Evolutionary conservation across 2,329 filamentous ascomycete genomes (phyloP), one percentile per base, ranked within the genome.

Genomic region (Harringtonia aguacate): DNA sequence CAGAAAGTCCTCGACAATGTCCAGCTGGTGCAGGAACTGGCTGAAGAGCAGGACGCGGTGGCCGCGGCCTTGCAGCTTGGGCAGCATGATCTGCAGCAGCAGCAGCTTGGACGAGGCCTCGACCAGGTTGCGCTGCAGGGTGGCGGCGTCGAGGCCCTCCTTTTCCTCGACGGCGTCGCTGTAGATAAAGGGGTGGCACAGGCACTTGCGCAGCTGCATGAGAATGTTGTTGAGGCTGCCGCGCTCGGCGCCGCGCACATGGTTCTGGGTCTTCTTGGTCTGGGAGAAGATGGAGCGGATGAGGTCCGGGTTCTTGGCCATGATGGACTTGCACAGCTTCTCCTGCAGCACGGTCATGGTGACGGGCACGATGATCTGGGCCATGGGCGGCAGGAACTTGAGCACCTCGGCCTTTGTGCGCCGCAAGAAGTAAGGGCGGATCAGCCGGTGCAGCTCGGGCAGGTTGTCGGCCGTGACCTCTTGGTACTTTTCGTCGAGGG

Each of bases 131-230:
- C 79, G 78, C 56, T 89, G 80, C 35, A 84, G 74, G 4, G 79
- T 69, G 8, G 67, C 67, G 2, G 73, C 61, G 44, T 81, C 71
- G 2, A 79, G n/a, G n/a, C n/a, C 68, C 1, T 74, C 75, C 39
- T 79, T 78, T 60, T 98, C 92, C 62, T 98, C 94, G 46, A 98
- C 92, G 20, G 84, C 81, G 34, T 78, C 72, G 55, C 81, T 95
- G 68, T 95, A 98, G 40, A 97, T 80, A 58, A 97, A 98, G 0
- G 94, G 92, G 61, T 98, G 94, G 51, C 90, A 95, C 2, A 98
- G 70, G 51, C 87, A 94, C 60, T 95, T 97, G 17, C 92, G 79
- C 17, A 98, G 72, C 60, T 98, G 92, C 76, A 95, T 87, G 36
- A 98, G 64, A 33, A 98, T 95, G 54, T 98, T 98, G 71, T 84